A percentile compares a stretch with the other conserved stretches of the same genome.
phyloP scores from a whole-genome alignment of 2,329 filamentous ascomycete genomes.

The Trichoderma sp. region DNA sequence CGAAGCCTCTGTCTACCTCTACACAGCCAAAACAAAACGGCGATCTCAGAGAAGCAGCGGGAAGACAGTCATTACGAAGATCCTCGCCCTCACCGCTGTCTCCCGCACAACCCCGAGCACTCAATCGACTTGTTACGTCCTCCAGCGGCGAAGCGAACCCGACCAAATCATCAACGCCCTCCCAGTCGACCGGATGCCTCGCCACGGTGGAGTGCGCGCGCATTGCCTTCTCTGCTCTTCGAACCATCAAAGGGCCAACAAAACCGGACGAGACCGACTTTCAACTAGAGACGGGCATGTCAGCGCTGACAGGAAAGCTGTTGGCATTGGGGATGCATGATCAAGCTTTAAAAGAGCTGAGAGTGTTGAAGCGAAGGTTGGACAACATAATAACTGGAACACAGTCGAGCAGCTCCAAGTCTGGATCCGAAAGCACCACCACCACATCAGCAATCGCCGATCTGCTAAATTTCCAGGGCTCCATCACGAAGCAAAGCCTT shows the following conservation, averaged over 20 bases:
- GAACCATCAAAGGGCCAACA: conserved; percentile 53
- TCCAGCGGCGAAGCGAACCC: conserved; percentile 40
- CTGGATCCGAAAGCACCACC: conserved; percentile 29
- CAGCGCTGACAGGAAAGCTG: conserved; percentile 64
- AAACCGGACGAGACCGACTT: conserved; percentile 56
- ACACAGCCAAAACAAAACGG: conserved; percentile 35
- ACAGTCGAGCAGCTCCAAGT: conserved; percentile 33
- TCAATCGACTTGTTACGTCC: conserved; percentile 56
- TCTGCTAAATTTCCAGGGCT: conserved; percentile 59
- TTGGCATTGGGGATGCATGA: conserved; percentile 62
- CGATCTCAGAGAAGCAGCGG: conserved; percentile 33
- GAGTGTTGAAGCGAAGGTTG: conserved; percentile 61
- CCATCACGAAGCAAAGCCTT: conserved; percentile 44
- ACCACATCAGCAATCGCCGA: conserved; percentile 46
- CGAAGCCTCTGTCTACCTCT: conserved; percentile 45
- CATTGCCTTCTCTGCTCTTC: conserved; percentile 62
- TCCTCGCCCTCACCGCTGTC: conserved; percentile 58
- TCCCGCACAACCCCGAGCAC: conserved; percentile 58
- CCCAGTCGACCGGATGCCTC: conserved; percentile 45
- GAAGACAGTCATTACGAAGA: conserved; percentile 46
- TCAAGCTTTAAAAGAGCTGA: conserved; percentile 66
- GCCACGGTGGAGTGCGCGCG: conserved; percentile 67
- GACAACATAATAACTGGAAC: conserved; percentile 38
- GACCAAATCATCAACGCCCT: conserved; percentile 28
- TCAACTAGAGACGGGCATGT: conserved; percentile 71